Evolutionary conservation across 2,329 filamentous ascomycete species (phyloP).

Genomic region (Epichloe baconii): DNA sequence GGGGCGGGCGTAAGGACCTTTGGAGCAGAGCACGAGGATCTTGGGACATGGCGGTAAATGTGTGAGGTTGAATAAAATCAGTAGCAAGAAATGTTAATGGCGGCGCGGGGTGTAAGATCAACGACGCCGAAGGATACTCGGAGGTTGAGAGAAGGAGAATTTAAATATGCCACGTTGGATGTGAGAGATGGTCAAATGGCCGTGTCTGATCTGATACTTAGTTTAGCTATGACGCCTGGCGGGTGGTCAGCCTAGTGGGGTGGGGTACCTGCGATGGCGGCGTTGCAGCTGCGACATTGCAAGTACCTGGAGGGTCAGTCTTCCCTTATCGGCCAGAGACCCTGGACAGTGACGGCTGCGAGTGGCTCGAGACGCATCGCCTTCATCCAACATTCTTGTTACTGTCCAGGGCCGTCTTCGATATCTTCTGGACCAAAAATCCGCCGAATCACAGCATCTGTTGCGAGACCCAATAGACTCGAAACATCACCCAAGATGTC

Average conservation of each 20-base stretch:
- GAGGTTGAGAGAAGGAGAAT: neutral
- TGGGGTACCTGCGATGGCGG: neutral
- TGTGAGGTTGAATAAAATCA: constrained; percentile 1
- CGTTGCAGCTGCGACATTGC: no score
- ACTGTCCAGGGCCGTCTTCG: no score
- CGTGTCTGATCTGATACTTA: no score
- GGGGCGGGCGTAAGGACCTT: constrained; percentile 36
- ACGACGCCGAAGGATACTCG: neutral
- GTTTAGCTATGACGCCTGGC: constrained; percentile 1
- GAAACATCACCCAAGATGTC: constrained; percentile 11
- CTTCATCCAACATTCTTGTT: no score
- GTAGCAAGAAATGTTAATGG: neutral
- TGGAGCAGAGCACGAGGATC: constrained; percentile 68
- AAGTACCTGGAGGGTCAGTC: no score
- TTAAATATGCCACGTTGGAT: neutral
- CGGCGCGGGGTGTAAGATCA: neutral
- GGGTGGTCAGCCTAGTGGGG: neutral
- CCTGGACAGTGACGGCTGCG: neutral
- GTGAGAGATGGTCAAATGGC: neutral
- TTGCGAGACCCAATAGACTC: no score
- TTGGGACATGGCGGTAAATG: constrained; percentile 45
- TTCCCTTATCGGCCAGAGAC: neutral
- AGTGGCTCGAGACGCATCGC: no score
- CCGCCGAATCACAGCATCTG: no score
- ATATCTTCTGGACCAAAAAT: no score